Evolutionary conservation across 179 eudicot species (phyloP).

Genomic region (Nepenthes alata): DNA sequence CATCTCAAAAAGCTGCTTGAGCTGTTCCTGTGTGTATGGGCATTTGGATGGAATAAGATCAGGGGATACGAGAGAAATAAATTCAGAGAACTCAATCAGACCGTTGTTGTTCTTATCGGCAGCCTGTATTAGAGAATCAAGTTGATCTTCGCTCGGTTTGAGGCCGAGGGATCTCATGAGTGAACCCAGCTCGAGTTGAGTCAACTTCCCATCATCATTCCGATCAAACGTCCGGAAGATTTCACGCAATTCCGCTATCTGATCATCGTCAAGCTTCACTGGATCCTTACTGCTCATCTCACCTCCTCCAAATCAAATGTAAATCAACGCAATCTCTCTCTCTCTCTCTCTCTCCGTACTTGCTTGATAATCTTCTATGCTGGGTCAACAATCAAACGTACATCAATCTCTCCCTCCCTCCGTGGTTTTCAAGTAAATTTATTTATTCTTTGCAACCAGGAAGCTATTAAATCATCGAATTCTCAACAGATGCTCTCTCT

Average conservation of each 20-base stretch:
- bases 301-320: too few relatives aligned
- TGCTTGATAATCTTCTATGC: too few relatives aligned
- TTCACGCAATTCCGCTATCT: slow-evolving; percentile 32
- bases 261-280: slow-evolving; percentile 35
- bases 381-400: too few relatives aligned
- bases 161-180: slow-evolving; percentile 32
- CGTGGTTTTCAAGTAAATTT: too few relatives aligned
- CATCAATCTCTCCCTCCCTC: too few relatives aligned
- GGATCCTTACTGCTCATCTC: slow-evolving; percentile 20
- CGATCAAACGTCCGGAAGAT: slow-evolving; percentile 33
- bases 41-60: slow-evolving; percentile 76
- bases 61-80: slow-evolving; percentile 45
- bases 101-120: slow-evolving; percentile 42
- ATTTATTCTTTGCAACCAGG: too few relatives aligned
- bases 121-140: slow-evolving; percentile 29
- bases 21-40: slow-evolving; percentile 80
- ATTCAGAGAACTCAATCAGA: slow-evolving; percentile 36
- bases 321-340: too few relatives aligned
- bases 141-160: slow-evolving; percentile 32
- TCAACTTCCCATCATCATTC: slow-evolving; percentile 35
- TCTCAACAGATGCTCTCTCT: too few relatives aligned
- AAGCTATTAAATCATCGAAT: too few relatives aligned
- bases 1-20: slow-evolving; percentile 58
- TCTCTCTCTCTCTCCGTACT: too few relatives aligned
- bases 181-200: slow-evolving; percentile 37